Conservation (phyloP, 1,284 basidiomycete species). For the Singerocomus inundabilis region DNA sequence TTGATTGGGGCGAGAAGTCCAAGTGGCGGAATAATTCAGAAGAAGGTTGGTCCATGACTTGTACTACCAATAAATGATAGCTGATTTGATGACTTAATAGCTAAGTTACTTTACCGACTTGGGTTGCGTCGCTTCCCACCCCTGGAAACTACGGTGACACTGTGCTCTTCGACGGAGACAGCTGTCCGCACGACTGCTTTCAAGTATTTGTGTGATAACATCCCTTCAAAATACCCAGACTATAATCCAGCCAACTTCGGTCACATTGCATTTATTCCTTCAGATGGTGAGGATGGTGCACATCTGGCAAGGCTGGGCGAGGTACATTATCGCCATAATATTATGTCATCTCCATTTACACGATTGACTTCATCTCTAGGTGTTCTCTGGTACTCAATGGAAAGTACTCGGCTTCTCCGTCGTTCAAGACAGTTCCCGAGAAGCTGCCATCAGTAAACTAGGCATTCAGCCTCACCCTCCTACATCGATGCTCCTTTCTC, state of each 20-base stretch:
- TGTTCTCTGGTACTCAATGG: slow-evolving; percentile 70
- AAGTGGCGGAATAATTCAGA: slow-evolving; percentile 78
- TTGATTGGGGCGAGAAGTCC: slow-evolving; percentile 39
- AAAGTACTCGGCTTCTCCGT: slow-evolving; percentile 74
- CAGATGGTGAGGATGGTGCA: slow-evolving; percentile 46
- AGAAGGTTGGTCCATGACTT: slow-evolving; percentile 56
- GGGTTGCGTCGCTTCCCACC: slow-evolving; percentile 75
- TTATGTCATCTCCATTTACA: neutral
- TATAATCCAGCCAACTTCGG: slow-evolving; percentile 54
- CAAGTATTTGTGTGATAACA: slow-evolving; percentile 73
- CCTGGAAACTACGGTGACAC: slow-evolving; percentile 58
- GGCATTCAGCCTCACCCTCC: slow-evolving; percentile 74
- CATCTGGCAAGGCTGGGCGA: slow-evolving; percentile 34
- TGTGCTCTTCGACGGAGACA: slow-evolving; percentile 57
- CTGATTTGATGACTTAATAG: neutral
- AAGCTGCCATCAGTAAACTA: slow-evolving; percentile 59
- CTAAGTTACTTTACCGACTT: slow-evolving; percentile 65
- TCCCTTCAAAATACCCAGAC: slow-evolving; percentile 55
- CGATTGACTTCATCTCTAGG: slow-evolving; percentile 39
- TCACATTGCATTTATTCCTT: slow-evolving; percentile 76
- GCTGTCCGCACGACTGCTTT: slow-evolving; percentile 54
- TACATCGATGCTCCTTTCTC: slow-evolving; percentile 54
- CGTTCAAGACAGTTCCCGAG: slow-evolving; percentile 48
- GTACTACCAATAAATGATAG: too few relatives aligned
- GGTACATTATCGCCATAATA: slow-evolving; percentile 3